Evolutionary conservation across 352 stramenopile species (phyloP), one percentile per base, ranked within the genome.

Genomic region (Globisporangium apiculatum): DNA sequence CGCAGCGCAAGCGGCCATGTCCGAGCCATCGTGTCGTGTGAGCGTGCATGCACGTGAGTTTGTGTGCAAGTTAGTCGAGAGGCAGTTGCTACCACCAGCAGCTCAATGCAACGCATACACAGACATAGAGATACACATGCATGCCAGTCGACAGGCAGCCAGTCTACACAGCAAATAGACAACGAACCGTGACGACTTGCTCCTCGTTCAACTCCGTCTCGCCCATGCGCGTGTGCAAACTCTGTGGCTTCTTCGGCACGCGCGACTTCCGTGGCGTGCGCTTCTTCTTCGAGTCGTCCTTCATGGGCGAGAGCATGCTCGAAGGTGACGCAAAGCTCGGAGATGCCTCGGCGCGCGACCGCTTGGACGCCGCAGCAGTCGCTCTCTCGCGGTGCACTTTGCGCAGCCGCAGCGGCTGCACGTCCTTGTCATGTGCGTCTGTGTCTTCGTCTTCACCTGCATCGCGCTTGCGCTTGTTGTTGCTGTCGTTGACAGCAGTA

Each of bases 271-370:
- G 66, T 15, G 73, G 73, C 14, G 71, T 79, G 54, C 60, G 66
- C 51, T 37, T 42, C 42, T 49, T 48, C 58, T 83, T 86, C 56
- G 72, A 58, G 55, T 77, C 75, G 60, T 83, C 75, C 48, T 76
- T 74, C 59, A 86, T 62, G n/a, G 71, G 73, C 9, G 75, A 83
- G 18, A 86, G 65, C n/a, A 75, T 61, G 45, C 45, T 64, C 24
- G 51, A 59, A 5, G 58, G 58, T 4, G 58, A 64, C 31, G 58
- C 58, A 17, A 64, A 64, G 51, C 51, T 58, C 11, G 58, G 51
- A 0, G 58, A 64, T 10, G 43, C 36, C 37, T 58, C 51, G 2
- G 17, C 49, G 37, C 37, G 58, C 8, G 37, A 45, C 15, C 18
- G 18, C 38, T 31, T 17, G n/a, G 12, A 17, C 42, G 12, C 14